Evolutionary conservation across 2,329 filamentous ascomycete genomes (phyloP), one percentile per base, ranked within the genome.

Genomic region (Paraphoma chrysanthemicola): DNA sequence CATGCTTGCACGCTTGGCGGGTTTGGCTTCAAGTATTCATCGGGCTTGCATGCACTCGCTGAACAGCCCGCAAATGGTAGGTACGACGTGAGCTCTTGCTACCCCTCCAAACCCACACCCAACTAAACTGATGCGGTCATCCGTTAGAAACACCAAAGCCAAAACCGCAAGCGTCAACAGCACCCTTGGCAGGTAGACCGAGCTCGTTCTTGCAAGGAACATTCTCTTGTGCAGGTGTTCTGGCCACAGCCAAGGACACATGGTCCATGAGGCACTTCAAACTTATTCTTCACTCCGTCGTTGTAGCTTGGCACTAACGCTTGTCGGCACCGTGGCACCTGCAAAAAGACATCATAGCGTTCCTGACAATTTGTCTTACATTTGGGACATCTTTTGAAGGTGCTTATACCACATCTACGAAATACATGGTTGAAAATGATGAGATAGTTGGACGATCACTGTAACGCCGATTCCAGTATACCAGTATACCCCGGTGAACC

Each of bases 1-100:
- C 63, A 63, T 53, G 41, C 46, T 44, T 31, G 30, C 16, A n/a
- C 28, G 29, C 60, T 64, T 64, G 55, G 62, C 62, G 42, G 5
- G 43, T 42, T 29, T 48, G 28, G 39, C 33, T 44, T 50, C 18
- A 17, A 30, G 38, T 50, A 17, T 46, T 31, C 43, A 31, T 44
- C 30, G 33, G 17, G 29, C 16, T 46, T 43, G 38, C 48, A 43
- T 12, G 38, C 28, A 16, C 18, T 33, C 47, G 46, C 38, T 30
- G 48, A 33, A 33, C 17, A 18, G 8, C 6, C 45, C 36, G 44
- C n/a, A 38, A 47, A 17, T 17, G 31, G 45, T 36, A 3, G 12
- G n/a, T 33, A 38, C 16, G 33, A 36, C 33, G 31, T 9, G n/a
- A 47, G 29, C 45, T 29, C 23, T 38, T 36, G 31, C 30, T 38